Conservation (phyloP, 345 rosid species). For the Litchi chinensis region DNA sequence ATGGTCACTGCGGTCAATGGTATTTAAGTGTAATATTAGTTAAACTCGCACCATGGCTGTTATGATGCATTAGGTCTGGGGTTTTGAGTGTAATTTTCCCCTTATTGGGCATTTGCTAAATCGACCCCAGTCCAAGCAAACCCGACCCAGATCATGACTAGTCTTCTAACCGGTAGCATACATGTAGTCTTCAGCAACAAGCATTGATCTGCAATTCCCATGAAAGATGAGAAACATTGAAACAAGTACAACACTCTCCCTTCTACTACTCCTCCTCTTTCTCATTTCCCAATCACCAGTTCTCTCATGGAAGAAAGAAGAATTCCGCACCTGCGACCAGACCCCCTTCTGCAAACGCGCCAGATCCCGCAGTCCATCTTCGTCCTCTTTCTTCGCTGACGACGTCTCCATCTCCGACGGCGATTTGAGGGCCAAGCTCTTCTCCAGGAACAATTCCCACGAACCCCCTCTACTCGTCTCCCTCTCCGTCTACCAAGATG, state of each 20-base stretch:
- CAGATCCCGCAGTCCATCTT: constrained; percentile 72
- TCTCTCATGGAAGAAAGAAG: constrained; percentile 90
- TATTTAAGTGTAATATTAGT: too few species aligned
- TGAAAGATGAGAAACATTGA: constrained; percentile 36
- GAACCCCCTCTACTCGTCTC: constrained; percentile 66
- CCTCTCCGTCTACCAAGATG: constrained; percentile 67
- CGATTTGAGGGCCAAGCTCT: constrained; percentile 74
- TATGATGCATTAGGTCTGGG: too few species aligned
- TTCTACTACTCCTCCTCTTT: constrained; percentile 38
- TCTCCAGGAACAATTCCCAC: constrained; percentile 34
- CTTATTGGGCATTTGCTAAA: too few species aligned
- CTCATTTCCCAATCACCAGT: constrained; percentile 39
- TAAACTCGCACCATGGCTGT: too few species aligned
- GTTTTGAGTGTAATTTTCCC: too few species aligned
- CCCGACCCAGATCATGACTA: background rate
- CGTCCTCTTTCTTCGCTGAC: constrained; percentile 49
- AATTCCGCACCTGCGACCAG: constrained; percentile 88
- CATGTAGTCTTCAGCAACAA: background rate
- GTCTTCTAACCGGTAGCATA: background rate
- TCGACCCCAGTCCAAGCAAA: background rate
- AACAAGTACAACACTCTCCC: background rate
- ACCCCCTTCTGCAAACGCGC: constrained; percentile 98
- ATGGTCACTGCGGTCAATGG: too few species aligned
- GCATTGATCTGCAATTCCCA: background rate
- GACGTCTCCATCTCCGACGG: constrained; percentile 72